Evolutionary conservation across 225 moss, liverwort and hornwort genomes (phyloP), one percentile per base, ranked within the genome.

Genomic region (Polytrichum formosum): DNA sequence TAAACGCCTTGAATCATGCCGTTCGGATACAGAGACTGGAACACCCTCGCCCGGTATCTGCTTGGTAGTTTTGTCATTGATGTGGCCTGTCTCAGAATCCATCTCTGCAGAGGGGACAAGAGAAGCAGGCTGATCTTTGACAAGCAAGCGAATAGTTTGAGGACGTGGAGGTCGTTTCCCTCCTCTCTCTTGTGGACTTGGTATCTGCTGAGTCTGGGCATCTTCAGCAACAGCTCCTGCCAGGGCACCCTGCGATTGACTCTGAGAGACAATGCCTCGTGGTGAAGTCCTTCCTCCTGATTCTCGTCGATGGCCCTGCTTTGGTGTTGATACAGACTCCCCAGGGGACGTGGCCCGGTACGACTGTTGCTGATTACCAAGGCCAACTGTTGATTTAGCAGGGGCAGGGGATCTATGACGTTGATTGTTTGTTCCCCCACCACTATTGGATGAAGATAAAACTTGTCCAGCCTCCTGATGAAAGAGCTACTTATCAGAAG

Each of bases 131-230:
- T 87, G 91, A 23, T 98, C 98, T 76, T 94, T 98, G 29, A 92
- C 91, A 75, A 81, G 84, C 69, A 90, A 73, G 55, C 98, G 83
- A 73, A 87, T 80, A 72, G 90, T 90, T 71, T 93, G 96, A 66
- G 94, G 94, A 74, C 98, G 92, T 28, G 98, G 98, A 64, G 98
- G 98, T 67, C 98, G 90, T 78, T 90, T 98, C 70, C 98, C 98
- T 54, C 61, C 94, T 64, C 83, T 88, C 64, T 98, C 98, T 63
- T 78, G 63, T 70, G 85, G 92, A 26, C 67, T 70, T 9, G 71
- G 46, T 62, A 72, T 55, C 72, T 79, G 80, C 74, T 83, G 90
- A 70, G 88, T 81, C 27, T 81, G 88, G 33, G 78, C 65, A 56
- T 90, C 88, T 61, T 68, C 60, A 20, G 73, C 73, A 64, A 72